Conservation (phyloP, 1,139 yeast species). For the Debaryomyces robertsiae region DNA sequence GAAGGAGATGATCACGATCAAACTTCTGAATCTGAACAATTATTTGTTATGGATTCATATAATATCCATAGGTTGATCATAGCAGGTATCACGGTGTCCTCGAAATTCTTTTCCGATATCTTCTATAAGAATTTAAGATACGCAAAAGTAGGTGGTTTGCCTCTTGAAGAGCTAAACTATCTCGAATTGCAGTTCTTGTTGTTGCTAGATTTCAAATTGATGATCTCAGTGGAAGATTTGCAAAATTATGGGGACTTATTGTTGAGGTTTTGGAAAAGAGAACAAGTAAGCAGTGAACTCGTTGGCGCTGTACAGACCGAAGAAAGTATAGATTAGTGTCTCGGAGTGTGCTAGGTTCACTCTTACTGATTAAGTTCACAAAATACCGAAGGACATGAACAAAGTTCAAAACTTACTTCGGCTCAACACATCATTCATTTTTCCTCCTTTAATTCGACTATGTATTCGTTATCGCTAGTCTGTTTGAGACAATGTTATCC, state of each 20-base stretch:
- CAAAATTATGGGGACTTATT: slow-evolving; percentile 88
- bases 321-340: too few relatives aligned
- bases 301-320: slow-evolving; percentile 30
- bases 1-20: slow-evolving; percentile 14
- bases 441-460: slow-evolving; percentile 5
- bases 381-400: too few relatives aligned
- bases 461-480: slow-evolving; percentile 6
- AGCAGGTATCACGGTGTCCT: slow-evolving; percentile 95
- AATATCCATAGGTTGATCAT: slow-evolving; percentile 92
- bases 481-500: too few relatives aligned
- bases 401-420: too few relatives aligned
- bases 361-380: too few relatives aligned
- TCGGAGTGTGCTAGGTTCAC: too few relatives aligned
- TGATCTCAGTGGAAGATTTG: slow-evolving; percentile 88
- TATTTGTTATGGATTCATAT: slow-evolving; percentile 94
- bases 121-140: slow-evolving; percentile 94
- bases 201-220: slow-evolving; percentile 79
- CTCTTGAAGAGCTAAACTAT: slow-evolving; percentile 90
- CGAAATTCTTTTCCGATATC: slow-evolving; percentile 93
- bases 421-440: background rate
- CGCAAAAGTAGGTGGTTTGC: slow-evolving; percentile 97
- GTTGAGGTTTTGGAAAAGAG: slow-evolving; percentile 80
- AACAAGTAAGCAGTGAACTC: slow-evolving; percentile 48
- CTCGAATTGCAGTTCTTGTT: slow-evolving; percentile 86
- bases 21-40: slow-evolving; percentile 44